Percentiles rank a stretch among this genome's conserved stretches.
Conservation (phyloP, 2,329 filamentous ascomycete genomes). For the Fusarium chuoi region DNA sequence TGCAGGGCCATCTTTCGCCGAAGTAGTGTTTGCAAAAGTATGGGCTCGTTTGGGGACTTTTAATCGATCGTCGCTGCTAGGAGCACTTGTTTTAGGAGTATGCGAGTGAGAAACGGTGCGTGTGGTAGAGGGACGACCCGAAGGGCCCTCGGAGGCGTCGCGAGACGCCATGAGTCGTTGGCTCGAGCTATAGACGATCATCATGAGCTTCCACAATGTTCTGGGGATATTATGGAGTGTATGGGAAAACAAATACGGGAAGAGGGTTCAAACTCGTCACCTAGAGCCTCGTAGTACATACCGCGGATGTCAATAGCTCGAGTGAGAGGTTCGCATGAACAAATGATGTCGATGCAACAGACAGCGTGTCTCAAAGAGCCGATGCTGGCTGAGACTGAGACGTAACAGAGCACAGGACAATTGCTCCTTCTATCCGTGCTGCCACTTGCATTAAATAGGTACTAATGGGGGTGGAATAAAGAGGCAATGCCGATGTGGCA, state of each 20-base stretch:
- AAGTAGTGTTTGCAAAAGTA: constrained; percentile 56
- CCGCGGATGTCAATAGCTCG: constrained; percentile 19
- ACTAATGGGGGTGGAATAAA: neutral
- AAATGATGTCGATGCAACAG: constrained; percentile 40
- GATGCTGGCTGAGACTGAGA: constrained; percentile 19
- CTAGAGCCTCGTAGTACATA: constrained; percentile 28
- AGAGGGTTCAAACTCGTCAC: constrained; percentile 5
- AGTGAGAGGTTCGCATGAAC: constrained; percentile 18
- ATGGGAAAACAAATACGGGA: neutral
- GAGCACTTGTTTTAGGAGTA: constrained; percentile 33
- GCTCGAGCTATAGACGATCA: constrained; percentile 43
- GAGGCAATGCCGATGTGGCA: neutral
- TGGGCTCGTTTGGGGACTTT: constrained; percentile 57
- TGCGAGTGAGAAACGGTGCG: constrained; percentile 47
- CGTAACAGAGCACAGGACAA: constrained; percentile 7
- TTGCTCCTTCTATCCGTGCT: constrained; percentile 10
- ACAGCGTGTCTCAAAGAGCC: constrained; percentile 41
- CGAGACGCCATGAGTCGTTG: constrained; percentile 50
- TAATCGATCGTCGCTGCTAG: constrained; percentile 47
- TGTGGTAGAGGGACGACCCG: constrained; percentile 45
- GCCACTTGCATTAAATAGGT: neutral
- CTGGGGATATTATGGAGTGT: neutral
- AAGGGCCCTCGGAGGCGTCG: constrained; percentile 42
- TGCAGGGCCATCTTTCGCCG: constrained; percentile 43
- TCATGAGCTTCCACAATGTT: constrained; percentile 38